These are phyloP conservation scores for Strigomonas culicis DNA, from an alignment of 208 protist genomes.

Conservation along the genomic window DNA sequence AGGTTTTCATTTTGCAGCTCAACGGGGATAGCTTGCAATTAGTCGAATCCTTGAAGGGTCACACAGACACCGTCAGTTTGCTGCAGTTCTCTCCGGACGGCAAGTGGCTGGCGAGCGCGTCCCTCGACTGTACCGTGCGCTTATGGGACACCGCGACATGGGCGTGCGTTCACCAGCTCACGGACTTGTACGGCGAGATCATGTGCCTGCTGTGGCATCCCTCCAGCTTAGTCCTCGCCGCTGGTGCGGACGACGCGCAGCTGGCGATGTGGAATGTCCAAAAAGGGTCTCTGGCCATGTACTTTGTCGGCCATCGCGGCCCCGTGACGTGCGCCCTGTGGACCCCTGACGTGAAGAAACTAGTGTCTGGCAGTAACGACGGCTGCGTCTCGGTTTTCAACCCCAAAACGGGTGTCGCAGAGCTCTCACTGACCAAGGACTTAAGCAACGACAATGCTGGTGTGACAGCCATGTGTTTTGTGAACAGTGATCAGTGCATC, in stretches of 20 bases:
- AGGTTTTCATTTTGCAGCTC: conserved; percentile 53
- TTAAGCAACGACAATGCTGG: conserved; percentile 71
- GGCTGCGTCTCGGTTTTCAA: conserved; percentile 87
- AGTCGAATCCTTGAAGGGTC: conserved; percentile 41
- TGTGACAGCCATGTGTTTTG: conserved; percentile 58
- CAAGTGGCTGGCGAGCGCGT: conserved; percentile 67
- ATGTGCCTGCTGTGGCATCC: conserved; percentile 92
- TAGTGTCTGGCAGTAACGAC: conserved; percentile 92
- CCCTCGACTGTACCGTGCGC: conserved; percentile 60
- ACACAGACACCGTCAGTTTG: conserved; percentile 81
- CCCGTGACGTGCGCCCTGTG: conserved; percentile 81
- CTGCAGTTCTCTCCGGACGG: conserved; percentile 82
- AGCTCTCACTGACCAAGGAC: conserved; percentile 56
- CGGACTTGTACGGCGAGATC: conserved; percentile 84
- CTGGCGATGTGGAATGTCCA: conserved; percentile 93
- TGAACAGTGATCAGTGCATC: conserved; percentile 73
- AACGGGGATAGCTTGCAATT: background rate
- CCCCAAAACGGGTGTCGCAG: conserved; percentile 82
- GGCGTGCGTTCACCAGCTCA: conserved; percentile 63
- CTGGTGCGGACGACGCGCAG: conserved; percentile 88
- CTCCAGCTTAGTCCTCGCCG: conserved; percentile 87
- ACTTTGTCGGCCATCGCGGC: conserved; percentile 90
- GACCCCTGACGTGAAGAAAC: conserved; percentile 81
- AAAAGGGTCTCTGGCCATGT: conserved; percentile 85
- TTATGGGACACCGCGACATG: conserved; percentile 83